These are phyloP conservation scores for Passalora sequoiae DNA, from an alignment of 2,329 filamentous ascomycete species.

Conservation along the genomic window DNA sequence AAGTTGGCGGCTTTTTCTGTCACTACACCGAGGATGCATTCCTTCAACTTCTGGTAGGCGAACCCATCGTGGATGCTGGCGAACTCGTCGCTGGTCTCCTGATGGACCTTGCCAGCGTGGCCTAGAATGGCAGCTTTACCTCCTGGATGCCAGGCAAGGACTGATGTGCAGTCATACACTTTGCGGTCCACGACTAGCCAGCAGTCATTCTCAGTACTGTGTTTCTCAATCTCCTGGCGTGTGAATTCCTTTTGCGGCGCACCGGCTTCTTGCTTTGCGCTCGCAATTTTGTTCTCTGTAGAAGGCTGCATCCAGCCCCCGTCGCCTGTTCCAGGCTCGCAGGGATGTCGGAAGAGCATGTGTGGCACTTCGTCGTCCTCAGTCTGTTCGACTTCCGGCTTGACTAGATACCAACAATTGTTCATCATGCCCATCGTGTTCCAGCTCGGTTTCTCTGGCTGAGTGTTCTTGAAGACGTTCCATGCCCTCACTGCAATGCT, in stretches of 20 bases:
- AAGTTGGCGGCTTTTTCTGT: conserved; percentile 47
- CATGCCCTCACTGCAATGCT: conserved; percentile 46
- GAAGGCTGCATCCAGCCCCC: conserved; percentile 51
- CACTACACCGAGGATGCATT: conserved; percentile 47
- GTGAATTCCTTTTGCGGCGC: conserved; percentile 50
- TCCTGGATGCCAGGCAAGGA: conserved; percentile 48
- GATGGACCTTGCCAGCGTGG: conserved; percentile 48
- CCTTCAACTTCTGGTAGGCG: conserved; percentile 49
- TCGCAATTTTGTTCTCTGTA: conserved; percentile 42
- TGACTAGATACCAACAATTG: conserved; percentile 48
- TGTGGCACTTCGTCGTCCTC: conserved; percentile 30
- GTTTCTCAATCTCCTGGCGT: conserved; percentile 50
- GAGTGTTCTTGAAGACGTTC: conserved; percentile 49
- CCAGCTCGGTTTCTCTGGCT: conserved; percentile 45
- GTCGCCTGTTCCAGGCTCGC: conserved; percentile 40
- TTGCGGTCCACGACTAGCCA: conserved; percentile 52
- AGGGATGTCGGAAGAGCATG: conserved; percentile 46
- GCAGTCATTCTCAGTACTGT: conserved; percentile 45
- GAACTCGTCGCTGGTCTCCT: conserved; percentile 48
- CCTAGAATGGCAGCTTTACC: conserved; percentile 46
- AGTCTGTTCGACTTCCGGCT: conserved; percentile 36
- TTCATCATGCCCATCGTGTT: conserved; percentile 54
- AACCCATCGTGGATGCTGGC: conserved; percentile 49
- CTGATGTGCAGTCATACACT: conserved; percentile 48
- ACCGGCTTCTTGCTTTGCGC: conserved; percentile 42